phyloP scores from a whole-genome alignment of 1,139 yeast genomes.

The Magnusiomyces ingens region DNA sequence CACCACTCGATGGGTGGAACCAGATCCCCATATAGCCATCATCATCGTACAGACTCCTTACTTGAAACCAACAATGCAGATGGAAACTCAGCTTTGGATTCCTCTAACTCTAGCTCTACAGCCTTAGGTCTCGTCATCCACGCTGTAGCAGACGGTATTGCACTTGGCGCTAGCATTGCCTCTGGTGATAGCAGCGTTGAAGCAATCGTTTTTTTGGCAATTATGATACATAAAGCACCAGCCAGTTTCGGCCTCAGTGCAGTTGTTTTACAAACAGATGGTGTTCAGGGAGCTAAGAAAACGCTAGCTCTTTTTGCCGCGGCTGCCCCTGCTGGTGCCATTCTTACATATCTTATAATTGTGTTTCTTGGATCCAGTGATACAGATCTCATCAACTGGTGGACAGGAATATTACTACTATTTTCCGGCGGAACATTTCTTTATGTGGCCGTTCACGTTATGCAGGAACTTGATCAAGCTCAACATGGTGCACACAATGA shows the following conservation, averaged over 20 bases:
- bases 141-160: conserved; percentile 68
- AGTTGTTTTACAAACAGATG: conserved; percentile 40
- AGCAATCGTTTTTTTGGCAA: conserved; percentile 49
- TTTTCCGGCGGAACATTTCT: conserved; percentile 71
- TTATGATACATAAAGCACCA: conserved; percentile 68
- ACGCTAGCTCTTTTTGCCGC: conserved; percentile 45
- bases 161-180: conserved; percentile 57
- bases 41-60: conserved; percentile 1
- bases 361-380: conserved; percentile 29
- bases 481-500: conserved; percentile 4
- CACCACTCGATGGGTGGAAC: no score
- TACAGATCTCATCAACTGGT: conserved; percentile 31
- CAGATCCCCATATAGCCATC: neutral
- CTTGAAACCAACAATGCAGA: neutral
- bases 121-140: conserved; percentile 62
- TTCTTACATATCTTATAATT: conserved; percentile 41
- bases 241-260: conserved; percentile 65
- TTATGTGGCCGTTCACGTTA: conserved; percentile 61
- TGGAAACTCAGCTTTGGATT: neutral
- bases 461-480: conserved; percentile 29
- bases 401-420: conserved; percentile 47
- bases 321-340: conserved; percentile 49
- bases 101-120: conserved; percentile 23
- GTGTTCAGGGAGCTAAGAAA: conserved; percentile 32
- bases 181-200: conserved; percentile 42